Conservation (phyloP, 108 stramenopile genomes). For the Nitzschia sp. region DNA sequence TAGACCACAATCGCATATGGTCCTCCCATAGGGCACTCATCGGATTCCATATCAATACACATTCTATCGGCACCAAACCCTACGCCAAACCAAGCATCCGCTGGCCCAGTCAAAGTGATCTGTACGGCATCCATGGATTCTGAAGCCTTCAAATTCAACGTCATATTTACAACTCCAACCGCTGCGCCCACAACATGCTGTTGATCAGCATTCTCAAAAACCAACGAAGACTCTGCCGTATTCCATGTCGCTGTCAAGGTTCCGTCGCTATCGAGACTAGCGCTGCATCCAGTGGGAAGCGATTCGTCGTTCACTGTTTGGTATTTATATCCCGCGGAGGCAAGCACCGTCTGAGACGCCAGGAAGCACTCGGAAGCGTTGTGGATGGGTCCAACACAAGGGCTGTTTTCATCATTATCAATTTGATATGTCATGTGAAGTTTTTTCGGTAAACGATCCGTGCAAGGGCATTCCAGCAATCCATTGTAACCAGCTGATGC, state of each 20-base stretch:
- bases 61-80: slow-evolving; percentile 41
- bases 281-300: slow-evolving; percentile 21
- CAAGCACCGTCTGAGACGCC: slow-evolving; percentile 8
- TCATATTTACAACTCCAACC: slow-evolving; percentile 11
- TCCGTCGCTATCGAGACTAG: slow-evolving; percentile 17
- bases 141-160: not conserved
- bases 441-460: slow-evolving; percentile 21
- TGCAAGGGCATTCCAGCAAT: slow-evolving; percentile 46
- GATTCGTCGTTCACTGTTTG: not conserved
- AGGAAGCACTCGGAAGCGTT: slow-evolving; percentile 25
- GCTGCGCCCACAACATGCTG: slow-evolving; percentile 5
- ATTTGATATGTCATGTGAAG: slow-evolving; percentile 25
- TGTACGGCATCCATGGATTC: not conserved
- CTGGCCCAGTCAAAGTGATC: slow-evolving; percentile 24
- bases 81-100: slow-evolving; percentile 24
- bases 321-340: not conserved
- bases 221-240: not conserved
- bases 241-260: slow-evolving; percentile 28
- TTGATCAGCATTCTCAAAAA: not conserved
- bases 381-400: not conserved
- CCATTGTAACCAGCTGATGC: slow-evolving; percentile 31
- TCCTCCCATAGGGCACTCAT: slow-evolving; percentile 40
- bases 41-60: slow-evolving; percentile 43
- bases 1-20: slow-evolving; percentile 38
- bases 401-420: not conserved